Conservation (phyloP, 345 rosid species). For the Linum tenue region DNA sequence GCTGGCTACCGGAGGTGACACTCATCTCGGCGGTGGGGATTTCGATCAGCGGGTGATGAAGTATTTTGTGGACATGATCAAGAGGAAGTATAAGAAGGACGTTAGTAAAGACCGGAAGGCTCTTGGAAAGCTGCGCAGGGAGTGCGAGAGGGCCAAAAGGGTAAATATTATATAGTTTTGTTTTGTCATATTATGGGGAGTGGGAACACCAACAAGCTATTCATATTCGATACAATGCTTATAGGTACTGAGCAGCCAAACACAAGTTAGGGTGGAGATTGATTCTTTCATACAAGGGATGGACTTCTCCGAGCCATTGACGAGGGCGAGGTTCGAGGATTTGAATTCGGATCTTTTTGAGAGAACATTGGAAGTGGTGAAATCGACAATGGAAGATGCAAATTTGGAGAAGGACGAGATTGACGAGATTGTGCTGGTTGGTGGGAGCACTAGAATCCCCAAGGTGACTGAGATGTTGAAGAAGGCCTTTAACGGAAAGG, state of each 20-base stretch:
- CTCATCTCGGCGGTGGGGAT: too few relatives aligned
- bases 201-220: too few relatives aligned
- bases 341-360: background rate
- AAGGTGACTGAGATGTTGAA: background rate
- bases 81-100: too few relatives aligned
- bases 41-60: too few relatives aligned
- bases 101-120: too few relatives aligned
- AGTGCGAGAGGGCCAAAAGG: too few relatives aligned
- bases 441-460: slow-evolving; percentile 22
- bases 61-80: too few relatives aligned
- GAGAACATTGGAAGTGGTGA: background rate
- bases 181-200: too few relatives aligned
- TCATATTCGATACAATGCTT: too few relatives aligned
- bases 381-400: slow-evolving; percentile 1
- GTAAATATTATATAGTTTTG: too few relatives aligned
- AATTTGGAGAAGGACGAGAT: slow-evolving; percentile 12
- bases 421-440: slow-evolving; percentile 22
- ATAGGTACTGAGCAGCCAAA: background rate
- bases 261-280: background rate
- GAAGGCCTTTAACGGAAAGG: slow-evolving; percentile 6
- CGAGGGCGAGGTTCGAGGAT: background rate
- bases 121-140: too few relatives aligned
- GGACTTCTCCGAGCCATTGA: background rate
- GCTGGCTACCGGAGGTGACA: too few relatives aligned
- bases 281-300: background rate